Evolutionary conservation across 2,329 filamentous ascomycete genomes (phyloP), one percentile per base, ranked within the genome.

Genomic region (Pseudocercospora eumusae): DNA sequence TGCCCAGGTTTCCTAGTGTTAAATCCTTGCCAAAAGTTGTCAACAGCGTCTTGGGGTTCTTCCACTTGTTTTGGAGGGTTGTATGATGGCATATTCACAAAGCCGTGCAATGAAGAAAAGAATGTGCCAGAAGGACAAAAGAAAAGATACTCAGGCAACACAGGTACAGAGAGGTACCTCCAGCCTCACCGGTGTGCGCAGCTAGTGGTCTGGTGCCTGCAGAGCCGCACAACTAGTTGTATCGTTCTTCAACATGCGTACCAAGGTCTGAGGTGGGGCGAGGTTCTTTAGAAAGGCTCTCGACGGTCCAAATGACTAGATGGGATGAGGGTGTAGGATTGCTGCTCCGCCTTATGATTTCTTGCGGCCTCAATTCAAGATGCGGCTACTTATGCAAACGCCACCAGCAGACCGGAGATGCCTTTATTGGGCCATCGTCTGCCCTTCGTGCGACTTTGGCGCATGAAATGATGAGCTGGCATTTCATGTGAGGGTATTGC

Each of bases 21-120:
- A n/a, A 55, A 55, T 33, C 25, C 21, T 28, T 55, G 28, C 52
- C 52, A 55, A 28, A 55, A 55, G 52, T n/a, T 33, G 52, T 55
- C 23, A 50, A 50, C 47, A 50, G 47, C 20, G 23, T 50, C 47
- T 50, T 50, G 47, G 15, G 47, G 47, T 27, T 23, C 23, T 50
- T 50, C 47, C 20, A 50, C 20, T 27, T 50, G 47, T 50, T 50
- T 50, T 28, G 47, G 47, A 27, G 47, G 47, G 13, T 27, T 50
- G 47, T 50, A 50, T 15, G 47, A 50, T 50, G 47, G 47, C 47
- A 50, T 50, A 23, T 50, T 25, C 47, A 50, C 47, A 23, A n/a
- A 13, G 47, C 23, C 20, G 20, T n/a, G 9, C 13, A n/a, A 25
- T 23, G 23, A 6, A 27, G 47, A 8, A 20, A 28, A 27, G 11